Evolutionary conservation across 2,329 filamentous ascomycete species (phyloP).

Genomic region (Calcarisporium arbuscula): DNA sequence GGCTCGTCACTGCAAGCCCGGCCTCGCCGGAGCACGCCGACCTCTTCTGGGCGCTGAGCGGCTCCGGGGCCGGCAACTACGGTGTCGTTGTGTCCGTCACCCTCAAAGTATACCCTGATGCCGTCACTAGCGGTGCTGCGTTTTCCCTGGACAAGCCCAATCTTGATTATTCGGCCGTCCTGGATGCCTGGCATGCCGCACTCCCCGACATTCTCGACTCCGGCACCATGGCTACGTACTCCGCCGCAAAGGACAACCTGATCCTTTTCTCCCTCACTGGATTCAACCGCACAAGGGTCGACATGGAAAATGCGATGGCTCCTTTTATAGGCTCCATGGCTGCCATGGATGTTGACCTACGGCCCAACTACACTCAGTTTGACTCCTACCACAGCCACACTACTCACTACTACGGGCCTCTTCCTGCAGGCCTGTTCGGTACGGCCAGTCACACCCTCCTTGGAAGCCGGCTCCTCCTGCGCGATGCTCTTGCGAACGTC

Average conservation of each 20-base stretch:
- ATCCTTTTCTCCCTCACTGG: slow-evolving; percentile 36
- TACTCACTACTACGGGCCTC: slow-evolving; percentile 33
- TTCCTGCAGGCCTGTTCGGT: slow-evolving; percentile 29
- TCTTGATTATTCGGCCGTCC: slow-evolving; percentile 7
- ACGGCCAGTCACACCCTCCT: slow-evolving; percentile 20
- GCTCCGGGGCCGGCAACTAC: slow-evolving; percentile 46
- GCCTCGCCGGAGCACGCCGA: slow-evolving; percentile 34
- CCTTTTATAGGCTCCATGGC: slow-evolving; percentile 13
- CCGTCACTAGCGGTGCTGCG: slow-evolving; percentile 24
- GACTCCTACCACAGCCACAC: slow-evolving; percentile 33
- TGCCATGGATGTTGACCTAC: slow-evolving; percentile 10
- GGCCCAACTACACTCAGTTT: slow-evolving; percentile 15
- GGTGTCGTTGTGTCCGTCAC: slow-evolving; percentile 35
- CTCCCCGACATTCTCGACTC: slow-evolving; percentile 35
- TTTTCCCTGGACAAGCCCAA: slow-evolving; percentile 2
- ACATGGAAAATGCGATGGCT: slow-evolving; percentile 28
- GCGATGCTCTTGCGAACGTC: slow-evolving; percentile 20
- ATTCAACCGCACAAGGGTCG: slow-evolving; percentile 33
- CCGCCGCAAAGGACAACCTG: slow-evolving; percentile 34
- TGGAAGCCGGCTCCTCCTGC: slow-evolving; percentile 37
- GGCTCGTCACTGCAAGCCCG: slow-evolving; percentile 39
- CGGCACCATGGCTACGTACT: slow-evolving; percentile 41
- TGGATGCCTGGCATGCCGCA: slow-evolving; percentile 18
- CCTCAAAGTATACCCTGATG: slow-evolving; percentile 24
- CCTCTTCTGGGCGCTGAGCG: slow-evolving; percentile 55